Conservation (phyloP, 192 early-diverging fungal species). For the Coemansia asiatica region DNA sequence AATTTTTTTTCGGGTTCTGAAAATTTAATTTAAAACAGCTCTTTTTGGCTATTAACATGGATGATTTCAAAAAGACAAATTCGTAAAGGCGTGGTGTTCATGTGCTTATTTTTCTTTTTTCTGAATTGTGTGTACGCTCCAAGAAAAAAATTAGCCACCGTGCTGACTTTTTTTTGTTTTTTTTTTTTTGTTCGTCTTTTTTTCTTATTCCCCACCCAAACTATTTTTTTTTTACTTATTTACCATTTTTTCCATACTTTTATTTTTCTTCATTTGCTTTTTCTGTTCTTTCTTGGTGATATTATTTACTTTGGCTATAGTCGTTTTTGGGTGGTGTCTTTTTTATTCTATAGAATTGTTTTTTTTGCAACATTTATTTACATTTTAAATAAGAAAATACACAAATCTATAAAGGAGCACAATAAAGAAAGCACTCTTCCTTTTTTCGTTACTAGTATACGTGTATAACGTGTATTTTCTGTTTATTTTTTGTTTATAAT, state of each 20-base stretch:
- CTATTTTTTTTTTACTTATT: constrained; percentile 11
- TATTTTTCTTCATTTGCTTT: not conserved
- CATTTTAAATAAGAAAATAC: not conserved
- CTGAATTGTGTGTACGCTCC: too few species aligned
- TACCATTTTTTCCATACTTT: constrained; percentile 4
- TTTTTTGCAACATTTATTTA: not conserved
- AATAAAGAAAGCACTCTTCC: too few species aligned
- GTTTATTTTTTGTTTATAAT: not conserved
- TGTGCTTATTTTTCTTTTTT: too few species aligned
- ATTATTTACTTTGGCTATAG: not conserved
- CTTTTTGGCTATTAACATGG: too few species aligned
- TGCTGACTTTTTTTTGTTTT: not conserved
- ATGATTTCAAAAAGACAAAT: too few species aligned
- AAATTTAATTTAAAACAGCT: too few species aligned
- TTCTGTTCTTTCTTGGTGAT: not conserved
- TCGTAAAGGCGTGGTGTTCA: too few species aligned
- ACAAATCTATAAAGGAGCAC: not conserved
- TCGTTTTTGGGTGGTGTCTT: not conserved
- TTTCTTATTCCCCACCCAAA: constrained; percentile 17
- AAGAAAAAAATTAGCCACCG: not conserved
- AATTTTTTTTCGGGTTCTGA: too few species aligned
- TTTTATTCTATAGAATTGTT: not conserved
- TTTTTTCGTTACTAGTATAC: not conserved
- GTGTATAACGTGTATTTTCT: not conserved
- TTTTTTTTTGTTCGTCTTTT: constrained; percentile 2